These are phyloP conservation scores for Candida sp. DNA, from an alignment of 1,139 yeast species.

Conservation along the genomic window DNA sequence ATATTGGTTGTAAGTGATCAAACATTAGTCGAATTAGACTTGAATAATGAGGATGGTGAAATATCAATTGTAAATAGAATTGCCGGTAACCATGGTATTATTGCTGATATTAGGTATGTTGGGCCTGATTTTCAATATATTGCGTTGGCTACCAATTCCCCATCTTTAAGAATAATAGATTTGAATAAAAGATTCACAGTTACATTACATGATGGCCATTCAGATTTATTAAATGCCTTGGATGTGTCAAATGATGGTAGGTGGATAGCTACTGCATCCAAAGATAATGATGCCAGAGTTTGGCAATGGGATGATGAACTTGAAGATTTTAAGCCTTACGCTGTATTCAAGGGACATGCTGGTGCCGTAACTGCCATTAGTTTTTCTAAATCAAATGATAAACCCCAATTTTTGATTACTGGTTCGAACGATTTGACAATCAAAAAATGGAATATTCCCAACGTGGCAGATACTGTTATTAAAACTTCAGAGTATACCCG, in stretches of 20 bases:
- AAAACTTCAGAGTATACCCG: slow-evolving; percentile 77
- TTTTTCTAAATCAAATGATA: slow-evolving; percentile 57
- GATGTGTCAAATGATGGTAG: slow-evolving; percentile 76
- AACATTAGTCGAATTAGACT: slow-evolving; percentile 58
- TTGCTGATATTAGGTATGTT: slow-evolving; percentile 80
- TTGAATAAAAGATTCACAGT: slow-evolving; percentile 58
- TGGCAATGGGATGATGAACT: slow-evolving; percentile 61
- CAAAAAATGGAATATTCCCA: slow-evolving; percentile 82
- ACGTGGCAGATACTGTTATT: slow-evolving; percentile 20
- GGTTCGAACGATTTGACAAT: slow-evolving; percentile 90
- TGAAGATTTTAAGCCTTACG: slow-evolving; percentile 48
- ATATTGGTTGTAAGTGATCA: slow-evolving; percentile 75
- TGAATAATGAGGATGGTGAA: slow-evolving; percentile 21
- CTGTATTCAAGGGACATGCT: slow-evolving; percentile 79
- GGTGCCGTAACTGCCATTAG: slow-evolving; percentile 84
- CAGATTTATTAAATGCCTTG: slow-evolving; percentile 76
- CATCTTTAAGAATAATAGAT: slow-evolving; percentile 75
- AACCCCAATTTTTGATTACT: slow-evolving; percentile 74
- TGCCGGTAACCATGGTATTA: slow-evolving; percentile 95
- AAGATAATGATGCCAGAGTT: slow-evolving; percentile 78
- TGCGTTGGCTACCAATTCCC: slow-evolving; percentile 93
- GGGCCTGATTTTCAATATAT: slow-evolving; percentile 57
- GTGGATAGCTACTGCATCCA: slow-evolving; percentile 94
- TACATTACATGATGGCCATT: slow-evolving; percentile 72
- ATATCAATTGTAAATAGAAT: slow-evolving; percentile 51